These are phyloP conservation scores for Perkinsus chesapeaki DNA, from an alignment of 169 alveolate genomes.

Conservation along the genomic window DNA sequence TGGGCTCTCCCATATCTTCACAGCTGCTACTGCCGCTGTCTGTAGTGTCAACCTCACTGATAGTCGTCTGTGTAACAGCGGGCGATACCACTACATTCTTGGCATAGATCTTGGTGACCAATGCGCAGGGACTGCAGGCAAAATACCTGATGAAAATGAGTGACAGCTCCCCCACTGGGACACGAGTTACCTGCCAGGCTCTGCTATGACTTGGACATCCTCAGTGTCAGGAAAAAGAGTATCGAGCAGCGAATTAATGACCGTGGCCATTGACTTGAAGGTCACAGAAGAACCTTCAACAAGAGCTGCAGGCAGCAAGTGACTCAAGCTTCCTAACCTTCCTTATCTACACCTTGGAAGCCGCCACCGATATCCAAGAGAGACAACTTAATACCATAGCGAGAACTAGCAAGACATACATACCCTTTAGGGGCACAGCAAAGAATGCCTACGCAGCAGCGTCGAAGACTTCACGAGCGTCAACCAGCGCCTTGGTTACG, in stretches of 20 bases:
- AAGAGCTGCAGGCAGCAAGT: background rate
- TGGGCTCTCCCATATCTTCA: background rate
- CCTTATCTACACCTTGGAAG: constrained; percentile 3
- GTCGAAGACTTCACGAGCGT: constrained; percentile 13
- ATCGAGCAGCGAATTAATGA: background rate
- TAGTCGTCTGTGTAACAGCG: background rate
- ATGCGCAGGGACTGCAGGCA: background rate
- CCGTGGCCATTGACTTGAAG: background rate
- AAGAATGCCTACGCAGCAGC: background rate
- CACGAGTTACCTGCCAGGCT: background rate
- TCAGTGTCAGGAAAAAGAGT: constrained; percentile 16
- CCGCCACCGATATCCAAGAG: constrained; percentile 26
- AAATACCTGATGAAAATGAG: background rate
- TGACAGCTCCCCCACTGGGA: background rate
- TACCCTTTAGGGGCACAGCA: no score
- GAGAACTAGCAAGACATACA: background rate
- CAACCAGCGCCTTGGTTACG: constrained; percentile 11
- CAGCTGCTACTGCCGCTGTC: background rate
- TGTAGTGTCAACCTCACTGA: background rate
- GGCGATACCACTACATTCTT: background rate
- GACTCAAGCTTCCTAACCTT: background rate
- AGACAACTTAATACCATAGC: background rate
- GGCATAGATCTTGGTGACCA: background rate
- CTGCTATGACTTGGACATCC: background rate
- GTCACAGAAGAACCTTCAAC: background rate